phyloP scores from a whole-genome alignment of 371 early-diverging fungal genomes.

The Actinomucor elegans region DNA sequence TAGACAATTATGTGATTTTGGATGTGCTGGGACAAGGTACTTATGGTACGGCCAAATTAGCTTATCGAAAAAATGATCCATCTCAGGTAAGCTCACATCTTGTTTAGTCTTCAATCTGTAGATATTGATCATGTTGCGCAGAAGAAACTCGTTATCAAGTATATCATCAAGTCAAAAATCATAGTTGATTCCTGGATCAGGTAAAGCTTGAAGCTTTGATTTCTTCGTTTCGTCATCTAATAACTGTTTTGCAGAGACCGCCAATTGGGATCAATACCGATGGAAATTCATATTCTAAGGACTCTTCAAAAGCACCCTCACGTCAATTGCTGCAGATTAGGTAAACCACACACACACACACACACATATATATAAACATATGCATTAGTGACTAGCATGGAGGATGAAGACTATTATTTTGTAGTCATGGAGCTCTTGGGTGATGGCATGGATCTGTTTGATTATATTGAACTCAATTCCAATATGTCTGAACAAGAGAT shows the following conservation, averaged over 20 bases:
- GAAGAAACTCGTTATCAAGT: conserved; percentile 65
- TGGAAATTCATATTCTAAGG: conserved; percentile 70
- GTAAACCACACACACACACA: too few relatives aligned
- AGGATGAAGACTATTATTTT: conserved; percentile 70
- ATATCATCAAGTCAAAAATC: conserved; percentile 65
- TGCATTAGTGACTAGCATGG: conserved; percentile 52
- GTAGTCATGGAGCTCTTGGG: conserved; percentile 67
- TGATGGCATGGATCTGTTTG: conserved; percentile 73
- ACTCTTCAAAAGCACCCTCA: conserved; percentile 59
- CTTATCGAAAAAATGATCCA: conserved; percentile 46
- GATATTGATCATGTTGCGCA: neutral
- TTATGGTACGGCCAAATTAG: conserved; percentile 68
- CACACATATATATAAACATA: conserved; percentile 2
- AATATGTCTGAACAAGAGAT: conserved; percentile 60
- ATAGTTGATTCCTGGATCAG: conserved; percentile 65
- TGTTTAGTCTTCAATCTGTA: too few relatives aligned
- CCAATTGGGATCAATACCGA: conserved; percentile 61
- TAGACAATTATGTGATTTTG: conserved; percentile 59
- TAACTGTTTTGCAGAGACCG: conserved; percentile 52
- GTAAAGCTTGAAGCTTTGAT: too few relatives aligned
- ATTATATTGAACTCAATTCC: conserved; percentile 69
- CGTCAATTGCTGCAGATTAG: conserved; percentile 60
- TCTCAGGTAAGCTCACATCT: conserved; percentile 43
- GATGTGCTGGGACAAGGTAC: conserved; percentile 70
- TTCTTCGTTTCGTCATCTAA: too few relatives aligned